A percentile compares a stretch with the other conserved stretches of the same genome.
Conservation (phyloP, 148 eudicot genomes). For the Rhododendron kiyosumense region DNA sequence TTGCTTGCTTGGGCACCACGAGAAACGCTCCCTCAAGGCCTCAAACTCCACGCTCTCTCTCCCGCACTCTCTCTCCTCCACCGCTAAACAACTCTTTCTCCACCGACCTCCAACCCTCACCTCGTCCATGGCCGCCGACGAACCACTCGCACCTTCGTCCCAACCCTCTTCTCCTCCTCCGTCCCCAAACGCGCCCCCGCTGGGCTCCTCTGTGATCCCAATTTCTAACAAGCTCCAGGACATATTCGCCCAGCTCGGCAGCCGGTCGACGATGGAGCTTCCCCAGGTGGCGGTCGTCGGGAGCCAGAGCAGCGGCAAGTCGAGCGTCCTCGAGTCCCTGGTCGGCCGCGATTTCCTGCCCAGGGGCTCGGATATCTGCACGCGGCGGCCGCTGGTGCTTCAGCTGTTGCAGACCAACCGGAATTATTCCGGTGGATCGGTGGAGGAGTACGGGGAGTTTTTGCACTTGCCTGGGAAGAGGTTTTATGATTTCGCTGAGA, state of each 20-base stretch:
- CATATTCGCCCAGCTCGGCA: constrained; percentile 74
- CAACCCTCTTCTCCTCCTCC: neutral
- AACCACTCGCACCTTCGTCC: too few species aligned
- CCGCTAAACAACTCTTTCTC: too few species aligned
- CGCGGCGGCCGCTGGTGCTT: constrained; percentile 82
- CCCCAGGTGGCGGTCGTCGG: constrained; percentile 94
- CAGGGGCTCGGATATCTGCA: constrained; percentile 72
- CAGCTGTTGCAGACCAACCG: constrained; percentile 68
- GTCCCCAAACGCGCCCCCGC: constrained; percentile 25
- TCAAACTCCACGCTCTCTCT: too few species aligned
- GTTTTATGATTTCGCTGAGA: constrained; percentile 61
- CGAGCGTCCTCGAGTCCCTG: constrained; percentile 82
- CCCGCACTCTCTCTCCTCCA: too few species aligned
- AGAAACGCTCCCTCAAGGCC: too few species aligned
- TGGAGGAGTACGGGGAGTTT: constrained; percentile 89
- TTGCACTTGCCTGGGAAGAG: constrained; percentile 66
- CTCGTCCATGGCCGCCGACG: too few species aligned
- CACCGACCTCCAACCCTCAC: too few species aligned
- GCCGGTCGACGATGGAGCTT: constrained; percentile 49
- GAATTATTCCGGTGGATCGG: constrained; percentile 26
- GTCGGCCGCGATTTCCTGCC: constrained; percentile 93
- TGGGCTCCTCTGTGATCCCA: constrained; percentile 73
- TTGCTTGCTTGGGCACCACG: too few species aligned
- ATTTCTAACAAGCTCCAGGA: constrained; percentile 88
- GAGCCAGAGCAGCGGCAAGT: constrained; percentile 92